Base-by-base conservation (phyloP, 441 rosid species). In the Francoa sonchifolia region DNA sequence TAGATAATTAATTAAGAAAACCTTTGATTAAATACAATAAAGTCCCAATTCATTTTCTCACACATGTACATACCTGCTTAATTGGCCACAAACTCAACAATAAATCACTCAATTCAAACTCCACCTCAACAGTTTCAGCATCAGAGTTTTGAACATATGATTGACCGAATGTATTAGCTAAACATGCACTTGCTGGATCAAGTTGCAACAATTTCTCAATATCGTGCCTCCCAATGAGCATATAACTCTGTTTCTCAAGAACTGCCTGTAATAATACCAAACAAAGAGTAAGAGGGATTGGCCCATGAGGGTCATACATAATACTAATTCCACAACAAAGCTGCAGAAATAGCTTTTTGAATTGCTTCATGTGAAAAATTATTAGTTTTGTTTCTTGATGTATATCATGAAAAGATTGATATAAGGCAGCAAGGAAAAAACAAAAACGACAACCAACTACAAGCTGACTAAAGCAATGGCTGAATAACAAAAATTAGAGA, bases 151-250 rank as follows among this genome's bases (percentile, higher is more conserved):
- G 51, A 48, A 19, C 31, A 39, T 48, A 52, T 65, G 74, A 61
- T 44, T 60, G 71, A 54, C 66, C 74, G 61, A 41, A 50, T 32
- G 66, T 55, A 69, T 66, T 71, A 7, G 93, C 85, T 45, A 90
- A 72, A 59, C 76, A 79, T 6, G 70, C 65, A 61, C 95, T 83
- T n/a, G 89, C 78, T 0, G 79, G 77, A 59, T 86, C 92, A 50
- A 61, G 71, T 38, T 82, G 92, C 95, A 92, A 81, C 76, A 92
- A 65, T 69, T 71, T 92, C 66, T 92, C 99, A 67, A 92, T 69
- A 60, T 92, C 99, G 61, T 92, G 82, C 71, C 99, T 76, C 53
- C 90, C 99, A 44, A 92, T 87, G 47, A 92, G 75, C 97, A 77
- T 83, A 59, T 87, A 87, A 67, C 97, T 92, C 62, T 75, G 95